Evolutionary conservation across 495 filamentous ascomycete species (phyloP).

Genomic region (Penicillium samsonianum): DNA sequence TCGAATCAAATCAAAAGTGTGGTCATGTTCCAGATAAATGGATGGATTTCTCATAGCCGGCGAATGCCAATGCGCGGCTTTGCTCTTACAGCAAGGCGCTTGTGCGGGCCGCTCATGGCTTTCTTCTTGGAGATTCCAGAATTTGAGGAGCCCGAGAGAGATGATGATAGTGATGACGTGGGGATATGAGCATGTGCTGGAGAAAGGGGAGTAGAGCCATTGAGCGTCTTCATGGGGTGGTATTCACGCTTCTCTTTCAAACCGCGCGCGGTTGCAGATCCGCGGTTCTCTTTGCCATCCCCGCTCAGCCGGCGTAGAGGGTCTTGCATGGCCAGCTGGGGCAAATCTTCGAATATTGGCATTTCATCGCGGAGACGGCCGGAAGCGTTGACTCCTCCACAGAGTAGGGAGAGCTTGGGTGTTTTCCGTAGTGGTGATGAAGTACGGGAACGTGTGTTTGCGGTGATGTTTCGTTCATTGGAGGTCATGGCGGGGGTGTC

Average conservation of each 20-base stretch:
- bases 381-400: constrained; percentile 28
- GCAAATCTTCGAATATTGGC: constrained; percentile 43
- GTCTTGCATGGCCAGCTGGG: constrained; percentile 22
- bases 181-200: background rate
- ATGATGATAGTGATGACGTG: constrained; percentile 9
- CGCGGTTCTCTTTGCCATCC: constrained; percentile 40
- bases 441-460: constrained; percentile 29
- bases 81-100: constrained; percentile 28
- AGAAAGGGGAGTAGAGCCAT: background rate
- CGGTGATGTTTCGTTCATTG: constrained; percentile 44
- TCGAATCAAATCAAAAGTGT: background rate
- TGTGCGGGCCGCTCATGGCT: constrained; percentile 25
- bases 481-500: constrained; percentile 27
- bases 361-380: constrained; percentile 35
- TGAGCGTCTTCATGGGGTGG: constrained; percentile 5
- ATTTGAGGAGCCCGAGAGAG: constrained; percentile 9
- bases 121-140: constrained; percentile 28
- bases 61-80: constrained; percentile 46
- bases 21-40: background rate
- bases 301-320: constrained; percentile 26
- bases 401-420: constrained; percentile 33
- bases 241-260: constrained; percentile 18
- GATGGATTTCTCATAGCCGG: constrained; percentile 30
- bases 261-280: constrained; percentile 8
- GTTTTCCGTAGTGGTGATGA: constrained; percentile 26